These are phyloP conservation scores for Daldinia grandis DNA, from an alignment of 495 filamentous ascomycete species.

Conservation along the genomic window DNA sequence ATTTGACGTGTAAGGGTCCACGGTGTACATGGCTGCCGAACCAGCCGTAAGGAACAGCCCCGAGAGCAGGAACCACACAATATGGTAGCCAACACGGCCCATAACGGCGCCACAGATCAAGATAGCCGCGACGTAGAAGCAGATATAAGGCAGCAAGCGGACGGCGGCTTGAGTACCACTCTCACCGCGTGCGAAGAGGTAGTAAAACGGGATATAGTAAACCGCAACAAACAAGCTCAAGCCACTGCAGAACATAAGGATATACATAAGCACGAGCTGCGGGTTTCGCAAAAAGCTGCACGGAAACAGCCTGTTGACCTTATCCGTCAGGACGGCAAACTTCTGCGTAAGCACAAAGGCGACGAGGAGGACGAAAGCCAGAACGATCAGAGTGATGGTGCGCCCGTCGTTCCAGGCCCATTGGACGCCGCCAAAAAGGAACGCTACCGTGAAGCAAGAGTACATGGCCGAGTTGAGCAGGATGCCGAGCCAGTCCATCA, in stretches of 20 bases:
- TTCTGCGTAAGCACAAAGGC: conserved; percentile 57
- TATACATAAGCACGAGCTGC: conserved; percentile 16
- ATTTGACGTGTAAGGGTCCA: conserved; percentile 42
- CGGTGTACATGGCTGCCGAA: conserved; percentile 58
- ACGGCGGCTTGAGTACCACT: conserved; percentile 48
- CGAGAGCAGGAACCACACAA: conserved; percentile 64
- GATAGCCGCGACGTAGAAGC: conserved; percentile 51
- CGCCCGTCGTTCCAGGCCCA: conserved; percentile 52
- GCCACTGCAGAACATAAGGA: conserved; percentile 19
- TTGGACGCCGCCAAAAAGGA: conserved; percentile 56
- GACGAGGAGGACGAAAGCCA: conserved; percentile 56
- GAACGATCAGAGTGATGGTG: conserved; percentile 59
- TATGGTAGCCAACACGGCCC: conserved; percentile 59
- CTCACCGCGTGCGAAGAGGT: conserved; percentile 54
- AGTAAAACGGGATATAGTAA: conserved; percentile 60
- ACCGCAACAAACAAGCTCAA: conserved; percentile 49
- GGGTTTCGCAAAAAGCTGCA: conserved; percentile 48
- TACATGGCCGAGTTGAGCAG: conserved; percentile 49
- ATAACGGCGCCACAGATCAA: conserved; percentile 58
- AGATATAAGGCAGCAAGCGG: conserved; percentile 61
- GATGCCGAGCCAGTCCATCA: conserved; percentile 54
- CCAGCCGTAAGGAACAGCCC: conserved; percentile 57
- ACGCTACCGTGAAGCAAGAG: conserved; percentile 50
- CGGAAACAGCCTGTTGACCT: conserved; percentile 58
- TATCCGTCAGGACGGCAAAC: conserved; percentile 56